Evolutionary conservation across 2,329 filamentous ascomycete genomes (phyloP).

Genomic region (Taxawa tesnikishii): DNA sequence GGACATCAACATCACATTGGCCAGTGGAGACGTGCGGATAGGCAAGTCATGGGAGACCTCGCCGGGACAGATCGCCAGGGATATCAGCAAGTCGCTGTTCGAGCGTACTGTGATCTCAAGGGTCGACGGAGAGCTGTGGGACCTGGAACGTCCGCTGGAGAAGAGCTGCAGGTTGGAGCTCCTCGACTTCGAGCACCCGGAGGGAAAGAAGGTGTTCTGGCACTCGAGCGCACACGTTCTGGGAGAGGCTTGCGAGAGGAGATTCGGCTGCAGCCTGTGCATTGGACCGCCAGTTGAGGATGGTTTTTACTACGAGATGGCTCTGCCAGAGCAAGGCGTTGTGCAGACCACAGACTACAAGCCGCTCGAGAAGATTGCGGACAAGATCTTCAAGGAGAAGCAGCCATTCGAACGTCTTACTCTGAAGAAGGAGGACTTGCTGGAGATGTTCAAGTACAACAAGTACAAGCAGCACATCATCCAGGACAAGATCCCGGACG

Average conservation of each 20-base stretch:
- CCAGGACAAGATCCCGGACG: constrained; percentile 78
- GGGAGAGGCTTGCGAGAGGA: constrained; percentile 84
- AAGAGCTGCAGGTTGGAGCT: constrained; percentile 75
- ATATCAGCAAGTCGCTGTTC: constrained; percentile 72
- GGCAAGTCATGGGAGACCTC: constrained; percentile 89
- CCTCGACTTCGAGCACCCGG: constrained; percentile 62
- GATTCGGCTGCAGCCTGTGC: constrained; percentile 84
- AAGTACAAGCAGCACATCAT: constrained; percentile 99
- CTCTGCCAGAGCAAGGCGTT: constrained; percentile 55
- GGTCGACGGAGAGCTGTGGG: constrained; percentile 82
- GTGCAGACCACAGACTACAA: constrained; percentile 73
- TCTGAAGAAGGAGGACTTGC: constrained; percentile 78
- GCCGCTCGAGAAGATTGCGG: constrained; percentile 67
- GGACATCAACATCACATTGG: constrained; percentile 61
- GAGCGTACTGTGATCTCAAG: constrained; percentile 79
- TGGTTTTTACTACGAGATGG: constrained; percentile 98
- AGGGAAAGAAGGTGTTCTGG: constrained; percentile 95
- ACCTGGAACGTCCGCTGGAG: constrained; percentile 82
- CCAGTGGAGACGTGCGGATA: constrained; percentile 55
- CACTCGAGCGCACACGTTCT: constrained; percentile 91
- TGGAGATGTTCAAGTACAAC: constrained; percentile 96
- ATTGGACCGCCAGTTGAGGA: constrained; percentile 86
- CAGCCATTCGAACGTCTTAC: constrained; percentile 85
- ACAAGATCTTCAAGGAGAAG: constrained; percentile 88
- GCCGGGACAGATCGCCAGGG: constrained; percentile 63